phyloP scores from a whole-genome alignment of 2,329 filamentous ascomycete species.

The Ambrosiella cleistominuta region DNA sequence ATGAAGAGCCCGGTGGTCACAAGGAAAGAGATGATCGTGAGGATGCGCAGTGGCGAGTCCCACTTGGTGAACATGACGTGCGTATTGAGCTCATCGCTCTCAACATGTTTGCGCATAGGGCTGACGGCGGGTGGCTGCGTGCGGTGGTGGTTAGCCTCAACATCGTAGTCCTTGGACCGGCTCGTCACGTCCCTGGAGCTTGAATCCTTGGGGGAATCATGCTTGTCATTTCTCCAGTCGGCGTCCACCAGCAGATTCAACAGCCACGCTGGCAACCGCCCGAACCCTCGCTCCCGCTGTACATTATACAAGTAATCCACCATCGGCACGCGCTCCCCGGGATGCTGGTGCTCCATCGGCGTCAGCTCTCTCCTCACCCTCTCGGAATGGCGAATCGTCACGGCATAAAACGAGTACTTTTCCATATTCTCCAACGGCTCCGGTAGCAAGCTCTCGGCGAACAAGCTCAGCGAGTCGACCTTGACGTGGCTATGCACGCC shows the following conservation, averaged over 20 bases:
- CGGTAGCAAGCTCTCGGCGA: conserved; percentile 26
- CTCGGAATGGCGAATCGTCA: conserved; percentile 29
- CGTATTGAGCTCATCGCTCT: background rate
- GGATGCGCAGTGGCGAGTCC: conserved; percentile 35
- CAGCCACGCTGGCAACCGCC: no score
- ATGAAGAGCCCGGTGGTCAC: conserved; percentile 30
- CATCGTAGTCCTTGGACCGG: no score
- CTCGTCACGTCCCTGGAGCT: no score
- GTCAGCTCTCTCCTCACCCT: background rate
- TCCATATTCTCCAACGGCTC: conserved; percentile 26
- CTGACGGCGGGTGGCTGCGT: no score
- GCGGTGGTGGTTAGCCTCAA: no score
- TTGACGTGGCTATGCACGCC: conserved; percentile 40
- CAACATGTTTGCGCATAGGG: background rate
- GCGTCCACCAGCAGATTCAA: no score
- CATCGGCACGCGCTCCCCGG: background rate
- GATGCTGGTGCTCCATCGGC: background rate
- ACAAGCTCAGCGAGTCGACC: conserved; percentile 40
- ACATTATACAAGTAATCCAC: no score
- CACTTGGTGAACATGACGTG: conserved; percentile 30
- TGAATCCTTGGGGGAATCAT: no score
- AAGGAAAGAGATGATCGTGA: conserved; percentile 33
- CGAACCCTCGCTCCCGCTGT: no score
- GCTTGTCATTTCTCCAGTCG: no score
- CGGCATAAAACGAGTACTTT: conserved; percentile 28